Conservation (phyloP, 768 basidiomycete species). For the Calvatia gigantea region DNA sequence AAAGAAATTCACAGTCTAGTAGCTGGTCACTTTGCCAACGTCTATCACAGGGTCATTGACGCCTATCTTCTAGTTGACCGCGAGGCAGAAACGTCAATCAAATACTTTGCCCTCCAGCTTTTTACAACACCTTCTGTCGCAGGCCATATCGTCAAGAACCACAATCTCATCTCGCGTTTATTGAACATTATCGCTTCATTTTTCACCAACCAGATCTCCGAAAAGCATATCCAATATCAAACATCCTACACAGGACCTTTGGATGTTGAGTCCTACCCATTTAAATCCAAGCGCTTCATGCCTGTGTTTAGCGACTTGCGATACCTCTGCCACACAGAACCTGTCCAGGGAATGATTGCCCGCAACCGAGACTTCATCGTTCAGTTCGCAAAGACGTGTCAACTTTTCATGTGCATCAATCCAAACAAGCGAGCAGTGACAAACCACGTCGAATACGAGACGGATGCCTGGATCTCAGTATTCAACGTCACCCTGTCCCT, state of each 20-base stretch:
- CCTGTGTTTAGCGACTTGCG: slow-evolving; percentile 90
- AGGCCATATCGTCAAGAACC: slow-evolving; percentile 68
- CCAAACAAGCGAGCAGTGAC: slow-evolving; percentile 80
- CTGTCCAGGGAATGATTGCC: slow-evolving; percentile 78
- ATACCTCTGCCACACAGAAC: slow-evolving; percentile 76
- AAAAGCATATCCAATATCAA: slow-evolving; percentile 60
- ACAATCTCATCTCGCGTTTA: slow-evolving; percentile 71
- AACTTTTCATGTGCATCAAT: slow-evolving; percentile 91
- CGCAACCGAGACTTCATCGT: slow-evolving; percentile 61
- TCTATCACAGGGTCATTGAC: slow-evolving; percentile 86
- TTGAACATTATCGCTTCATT: slow-evolving; percentile 85
- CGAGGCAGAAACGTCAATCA: slow-evolving; percentile 93
- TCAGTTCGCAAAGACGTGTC: slow-evolving; percentile 74
- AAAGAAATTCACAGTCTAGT: not conserved
- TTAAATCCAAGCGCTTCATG: slow-evolving; percentile 96
- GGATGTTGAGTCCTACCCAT: slow-evolving; percentile 82
- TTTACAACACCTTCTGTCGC: slow-evolving; percentile 91
- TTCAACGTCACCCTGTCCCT: slow-evolving; percentile 94
- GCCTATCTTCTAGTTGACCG: slow-evolving; percentile 90
- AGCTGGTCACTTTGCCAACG: slow-evolving; percentile 82
- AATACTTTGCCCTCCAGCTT: slow-evolving; percentile 88
- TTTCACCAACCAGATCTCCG: slow-evolving; percentile 86
- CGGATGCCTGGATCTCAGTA: slow-evolving; percentile 94
- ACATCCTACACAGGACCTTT: slow-evolving; percentile 29
- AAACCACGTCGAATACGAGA: slow-evolving; percentile 93